These are phyloP conservation scores for Durio zibethinus DNA, from an alignment of 345 rosid genomes.

Conservation along the genomic window DNA sequence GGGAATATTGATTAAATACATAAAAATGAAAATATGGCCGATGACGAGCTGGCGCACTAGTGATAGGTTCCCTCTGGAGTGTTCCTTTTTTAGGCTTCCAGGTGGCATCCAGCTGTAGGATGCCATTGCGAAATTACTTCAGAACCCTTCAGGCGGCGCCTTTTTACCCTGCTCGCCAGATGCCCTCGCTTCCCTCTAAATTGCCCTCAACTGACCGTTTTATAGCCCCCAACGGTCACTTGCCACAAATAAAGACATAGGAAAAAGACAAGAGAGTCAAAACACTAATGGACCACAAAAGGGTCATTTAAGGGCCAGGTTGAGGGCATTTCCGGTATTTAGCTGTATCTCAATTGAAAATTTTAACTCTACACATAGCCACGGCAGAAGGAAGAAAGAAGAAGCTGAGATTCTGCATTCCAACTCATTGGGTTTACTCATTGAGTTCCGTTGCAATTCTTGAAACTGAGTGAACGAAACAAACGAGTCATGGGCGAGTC, in stretches of 20 bases:
- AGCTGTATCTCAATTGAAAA: background rate
- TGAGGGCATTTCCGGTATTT: constrained; percentile 20
- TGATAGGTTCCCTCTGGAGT: constrained; percentile 13
- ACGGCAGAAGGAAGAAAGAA: background rate
- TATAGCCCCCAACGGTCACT: constrained; percentile 34
- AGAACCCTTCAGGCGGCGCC: constrained; percentile 20
- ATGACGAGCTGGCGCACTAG: constrained; percentile 39
- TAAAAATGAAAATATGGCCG: background rate
- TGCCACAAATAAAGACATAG: background rate
- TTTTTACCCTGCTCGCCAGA: background rate
- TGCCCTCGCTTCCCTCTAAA: background rate
- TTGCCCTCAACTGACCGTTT: constrained; percentile 26
- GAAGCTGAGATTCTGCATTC: background rate
- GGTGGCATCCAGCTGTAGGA: constrained; percentile 45
- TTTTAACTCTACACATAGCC: background rate
- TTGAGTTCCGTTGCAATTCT: constrained; percentile 28
- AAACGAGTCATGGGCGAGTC: constrained; percentile 44
- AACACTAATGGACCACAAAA: background rate
- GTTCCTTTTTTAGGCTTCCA: constrained; percentile 29
- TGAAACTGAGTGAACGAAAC: background rate
- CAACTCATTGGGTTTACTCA: constrained; percentile 30
- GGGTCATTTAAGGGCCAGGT: background rate
- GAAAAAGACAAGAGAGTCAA: constrained; percentile 15
- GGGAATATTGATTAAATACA: background rate
- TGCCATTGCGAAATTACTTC: background rate